Base-by-base conservation (phyloP, 345 rosid genomes). In the Salix viminalis region DNA sequence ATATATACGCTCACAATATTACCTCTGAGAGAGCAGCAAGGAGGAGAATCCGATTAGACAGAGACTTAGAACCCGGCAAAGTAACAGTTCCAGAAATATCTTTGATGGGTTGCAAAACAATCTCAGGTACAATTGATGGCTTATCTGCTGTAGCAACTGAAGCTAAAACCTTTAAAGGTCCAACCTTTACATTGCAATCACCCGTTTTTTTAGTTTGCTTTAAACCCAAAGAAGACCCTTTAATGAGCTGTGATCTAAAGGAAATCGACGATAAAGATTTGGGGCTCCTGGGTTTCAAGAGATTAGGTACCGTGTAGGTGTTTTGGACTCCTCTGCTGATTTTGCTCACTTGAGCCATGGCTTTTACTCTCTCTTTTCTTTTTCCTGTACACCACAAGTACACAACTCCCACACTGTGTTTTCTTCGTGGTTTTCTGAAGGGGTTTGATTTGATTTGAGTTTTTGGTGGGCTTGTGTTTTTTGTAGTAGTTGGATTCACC, bases 11-110 rank as follows among this genome's bases (percentile, higher is more conserved):
- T 2, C 23, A n/a, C 10, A 58, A 58, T n/a, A 23, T 58, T 76
- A 93, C 98, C 98, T 93, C 91, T 44, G 98, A 89, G 50, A 96
- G 87, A 76, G 97, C 96, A 52, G 99, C 97, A 13, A 93, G 97
- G 60, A 96, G 99, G 67, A 96, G 89, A 75, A 96, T 83, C 83
- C 99, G 89, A 80, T 96, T 93, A 10, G 99, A 96, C 0, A 96
- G 86, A 12, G 99, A 96, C 83, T 96, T 96, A 24, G 99, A 95
- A 41, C 99, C 99, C 15, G 99, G 99, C 68, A 93, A 81, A 71
- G 84, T 88, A 72, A 96, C 88, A 15, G 89, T 88, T 76, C 98
- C 98, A 23, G 93, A 93, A 75, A 93, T 93, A 76, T 93, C 93
- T 50, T 78, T 85, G 67, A 95, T 95, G 80, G 98, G 98, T 70